Evolutionary conservation across 495 filamentous ascomycete species (phyloP).

Genomic region (Poronia punctata): DNA sequence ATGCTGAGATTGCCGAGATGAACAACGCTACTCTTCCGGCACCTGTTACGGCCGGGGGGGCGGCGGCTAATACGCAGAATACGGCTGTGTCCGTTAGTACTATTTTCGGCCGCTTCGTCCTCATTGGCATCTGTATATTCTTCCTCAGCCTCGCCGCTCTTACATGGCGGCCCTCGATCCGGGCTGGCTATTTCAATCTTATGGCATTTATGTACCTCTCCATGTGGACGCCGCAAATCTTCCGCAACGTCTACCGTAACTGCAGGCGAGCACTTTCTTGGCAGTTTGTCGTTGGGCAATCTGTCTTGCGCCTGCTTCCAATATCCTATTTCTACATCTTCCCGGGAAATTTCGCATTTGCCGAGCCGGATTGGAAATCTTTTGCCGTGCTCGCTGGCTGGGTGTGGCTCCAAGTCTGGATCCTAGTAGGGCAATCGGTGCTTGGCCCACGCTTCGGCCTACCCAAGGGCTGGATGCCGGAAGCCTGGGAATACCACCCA

Average conservation of each 20-base stretch:
- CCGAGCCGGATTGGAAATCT: slow-evolving; percentile 58
- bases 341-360: slow-evolving; percentile 68
- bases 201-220: slow-evolving; percentile 71
- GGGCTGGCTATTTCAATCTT: slow-evolving; percentile 62
- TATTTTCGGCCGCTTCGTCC: slow-evolving; percentile 73
- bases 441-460: slow-evolving; percentile 72
- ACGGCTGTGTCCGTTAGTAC: slow-evolving; percentile 50
- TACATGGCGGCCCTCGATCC: slow-evolving; percentile 63
- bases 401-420: slow-evolving; percentile 88
- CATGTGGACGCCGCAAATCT: slow-evolving; percentile 87
- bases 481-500: slow-evolving; percentile 92
- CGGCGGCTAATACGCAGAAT: slow-evolving; percentile 17
- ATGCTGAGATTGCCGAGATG: slow-evolving; percentile 47
- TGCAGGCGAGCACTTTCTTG: slow-evolving; percentile 80
- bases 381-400: slow-evolving; percentile 62
- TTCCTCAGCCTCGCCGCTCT: slow-evolving; percentile 70
- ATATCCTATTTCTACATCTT: slow-evolving; percentile 75
- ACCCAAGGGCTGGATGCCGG: slow-evolving; percentile 61
- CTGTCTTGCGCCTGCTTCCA: slow-evolving; percentile 64
- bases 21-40: slow-evolving; percentile 22
- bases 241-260: slow-evolving; percentile 83
- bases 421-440: slow-evolving; percentile 70
- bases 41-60: slow-evolving; percentile 30
- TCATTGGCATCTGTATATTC: slow-evolving; percentile 60
- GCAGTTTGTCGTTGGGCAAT: slow-evolving; percentile 83